Base-by-base conservation (phyloP, 345 rosid species). In the Salix caprea region DNA sequence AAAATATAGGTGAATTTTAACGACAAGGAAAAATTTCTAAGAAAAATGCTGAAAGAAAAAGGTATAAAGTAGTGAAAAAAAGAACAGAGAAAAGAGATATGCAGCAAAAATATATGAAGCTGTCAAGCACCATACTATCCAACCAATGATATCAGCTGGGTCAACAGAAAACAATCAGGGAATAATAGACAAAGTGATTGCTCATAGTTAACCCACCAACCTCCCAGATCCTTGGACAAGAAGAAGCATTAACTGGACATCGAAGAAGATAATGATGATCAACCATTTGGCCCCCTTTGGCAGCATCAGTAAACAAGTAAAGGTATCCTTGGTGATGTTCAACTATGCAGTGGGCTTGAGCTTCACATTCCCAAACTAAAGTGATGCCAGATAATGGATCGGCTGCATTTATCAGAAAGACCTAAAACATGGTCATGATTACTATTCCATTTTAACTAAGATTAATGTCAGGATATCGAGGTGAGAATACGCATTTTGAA, bases 281-380 rank as follows among this genome's bases (percentile, higher is more conserved):
- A 61, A 82, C 89, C 34, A 76, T 61, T 65, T 81, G 88, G 67
- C 96, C 88, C 37, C 86, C 88, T 77, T 76, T 88, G 58, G 94
- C 75, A 68, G 97, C 97, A 86, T 96, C 89, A 28, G 99, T 92
- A 73, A 96, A 93, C 69, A 93, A 72, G 84, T 92, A 96, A 74
- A 96, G 92, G 82, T 76, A 86, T 19, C 93, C 95, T 34, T 86
- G 91, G 83, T 92, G 99, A 87, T 96, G 99, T 90, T 93, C 98
- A 67, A 93, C 84, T 72, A 92, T 82, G 82, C 98, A 93, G 79
- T 92, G 99, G 24, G 87, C 88, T 76, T 82, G 92, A 80, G 87
- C 90, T 83, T 92, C 87, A 86, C 92, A 88, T 83, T 96, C 95
- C 97, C 97, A 96, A 72, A 86, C 85, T 83, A 88, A 88, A 71